Percentiles rank a stretch among this genome's conserved stretches.
Evolutionary conservation across 306 rosid genomes (phyloP).

Genomic region (Dryas octopetala): DNA sequence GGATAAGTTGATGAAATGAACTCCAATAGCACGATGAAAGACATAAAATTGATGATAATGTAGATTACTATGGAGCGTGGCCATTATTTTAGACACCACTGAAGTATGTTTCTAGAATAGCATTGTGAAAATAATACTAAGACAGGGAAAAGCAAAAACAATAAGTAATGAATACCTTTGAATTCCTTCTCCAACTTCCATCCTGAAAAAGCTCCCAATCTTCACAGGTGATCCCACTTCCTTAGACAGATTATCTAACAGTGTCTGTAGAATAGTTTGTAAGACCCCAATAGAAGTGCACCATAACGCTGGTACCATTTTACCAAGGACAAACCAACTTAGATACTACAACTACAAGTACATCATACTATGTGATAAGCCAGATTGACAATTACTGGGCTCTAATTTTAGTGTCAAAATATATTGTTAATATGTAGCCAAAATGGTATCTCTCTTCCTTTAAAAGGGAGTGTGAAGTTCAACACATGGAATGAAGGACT

Average conservation of each 20-base stretch:
- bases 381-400: not conserved
- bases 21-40: not conserved
- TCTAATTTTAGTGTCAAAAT: not conserved
- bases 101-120: not conserved
- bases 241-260: slow-evolving; percentile 68
- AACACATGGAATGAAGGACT: not conserved
- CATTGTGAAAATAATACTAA: not conserved
- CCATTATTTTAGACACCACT: not conserved
- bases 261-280: slow-evolving; percentile 42
- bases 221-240: slow-evolving; percentile 86
- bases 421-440: too few species aligned
- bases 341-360: not conserved
- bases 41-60: not conserved
- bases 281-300: slow-evolving; percentile 23
- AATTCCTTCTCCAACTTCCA: slow-evolving; percentile 95
- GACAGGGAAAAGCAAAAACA: not conserved
- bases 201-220: slow-evolving; percentile 75
- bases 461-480: not conserved
- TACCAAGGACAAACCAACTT: not conserved
- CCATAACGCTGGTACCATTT: not conserved
- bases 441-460: not conserved
- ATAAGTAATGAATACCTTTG: slow-evolving; percentile 46
- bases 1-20: not conserved
- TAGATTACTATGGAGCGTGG: not conserved
- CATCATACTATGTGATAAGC: not conserved